phyloP scores from a whole-genome alignment of 2,329 filamentous ascomycete species.

The Keithomyces neogunnii region DNA sequence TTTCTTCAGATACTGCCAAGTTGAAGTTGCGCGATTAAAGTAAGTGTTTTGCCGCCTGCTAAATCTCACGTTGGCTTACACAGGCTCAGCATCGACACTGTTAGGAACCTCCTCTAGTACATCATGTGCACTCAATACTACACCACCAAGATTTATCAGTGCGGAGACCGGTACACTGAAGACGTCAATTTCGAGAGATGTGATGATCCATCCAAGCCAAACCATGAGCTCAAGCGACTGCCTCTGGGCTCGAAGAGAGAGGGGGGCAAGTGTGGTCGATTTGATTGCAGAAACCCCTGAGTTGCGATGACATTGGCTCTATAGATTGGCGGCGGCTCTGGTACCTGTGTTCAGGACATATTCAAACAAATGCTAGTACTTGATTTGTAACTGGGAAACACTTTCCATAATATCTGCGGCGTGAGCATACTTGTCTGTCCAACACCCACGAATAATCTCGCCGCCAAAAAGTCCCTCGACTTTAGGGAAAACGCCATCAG shows the following conservation, averaged over 20 bases:
- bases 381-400: not conserved
- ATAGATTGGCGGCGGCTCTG: not conserved
- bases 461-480: conserved; percentile 4
- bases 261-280: conserved; percentile 3
- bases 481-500: conserved; percentile 8
- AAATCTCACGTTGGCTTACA: not conserved
- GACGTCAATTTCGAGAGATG: conserved; percentile 2
- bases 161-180: conserved; percentile 3
- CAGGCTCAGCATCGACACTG: not conserved
- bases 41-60: not conserved
- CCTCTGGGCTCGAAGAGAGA: conserved; percentile 1
- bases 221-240: conserved; percentile 1
- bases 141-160: not conserved
- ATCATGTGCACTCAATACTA: conserved; percentile 4
- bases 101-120: not conserved
- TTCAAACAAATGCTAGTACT: conserved; percentile 1
- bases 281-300: conserved; percentile 1
- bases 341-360: not conserved
- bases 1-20: not conserved
- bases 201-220: conserved; percentile 1
- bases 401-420: conserved; percentile 1
- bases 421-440: conserved; percentile 3
- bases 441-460: conserved; percentile 7
- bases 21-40: not conserved
- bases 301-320: not conserved